These are phyloP conservation scores for Stagonosporopsis vannaccii DNA, from an alignment of 2,329 filamentous ascomycete species.

Conservation along the genomic window DNA sequence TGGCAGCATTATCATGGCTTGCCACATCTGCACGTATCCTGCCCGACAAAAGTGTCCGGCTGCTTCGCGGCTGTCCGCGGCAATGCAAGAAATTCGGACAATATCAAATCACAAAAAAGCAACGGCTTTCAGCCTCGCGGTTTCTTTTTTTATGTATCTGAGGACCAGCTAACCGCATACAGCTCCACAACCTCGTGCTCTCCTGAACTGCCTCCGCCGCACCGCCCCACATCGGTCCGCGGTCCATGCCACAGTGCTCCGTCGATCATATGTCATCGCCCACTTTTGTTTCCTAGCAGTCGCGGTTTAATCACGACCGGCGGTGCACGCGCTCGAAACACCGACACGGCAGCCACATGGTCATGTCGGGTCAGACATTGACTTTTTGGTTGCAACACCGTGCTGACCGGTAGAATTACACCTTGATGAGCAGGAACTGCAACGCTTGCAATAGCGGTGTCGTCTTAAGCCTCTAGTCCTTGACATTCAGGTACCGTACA, in stretches of 20 bases:
- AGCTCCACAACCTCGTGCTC: slow-evolving; percentile 5
- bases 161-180: background rate
- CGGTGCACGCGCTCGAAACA: background rate
- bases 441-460: background rate
- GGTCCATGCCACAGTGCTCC: background rate
- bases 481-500: background rate
- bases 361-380: background rate
- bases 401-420: background rate
- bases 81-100: background rate
- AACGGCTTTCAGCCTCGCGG: slow-evolving; percentile 10
- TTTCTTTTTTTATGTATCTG: background rate
- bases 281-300: slow-evolving; percentile 9
- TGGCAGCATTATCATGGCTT: background rate
- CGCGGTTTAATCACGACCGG: background rate
- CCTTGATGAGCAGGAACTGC: background rate
- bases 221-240: slow-evolving; percentile 9
- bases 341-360: background rate
- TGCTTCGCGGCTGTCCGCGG: background rate
- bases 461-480: background rate
- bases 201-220: slow-evolving; percentile 13
- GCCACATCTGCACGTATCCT: slow-evolving; percentile 5
- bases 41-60: background rate
- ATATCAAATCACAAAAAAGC: slow-evolving; percentile 7
- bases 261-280: slow-evolving; percentile 19
- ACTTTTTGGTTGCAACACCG: background rate